Evolutionary conservation across 306 rosid species (phyloP).

Genomic region (Sesbania bispinosa): DNA sequence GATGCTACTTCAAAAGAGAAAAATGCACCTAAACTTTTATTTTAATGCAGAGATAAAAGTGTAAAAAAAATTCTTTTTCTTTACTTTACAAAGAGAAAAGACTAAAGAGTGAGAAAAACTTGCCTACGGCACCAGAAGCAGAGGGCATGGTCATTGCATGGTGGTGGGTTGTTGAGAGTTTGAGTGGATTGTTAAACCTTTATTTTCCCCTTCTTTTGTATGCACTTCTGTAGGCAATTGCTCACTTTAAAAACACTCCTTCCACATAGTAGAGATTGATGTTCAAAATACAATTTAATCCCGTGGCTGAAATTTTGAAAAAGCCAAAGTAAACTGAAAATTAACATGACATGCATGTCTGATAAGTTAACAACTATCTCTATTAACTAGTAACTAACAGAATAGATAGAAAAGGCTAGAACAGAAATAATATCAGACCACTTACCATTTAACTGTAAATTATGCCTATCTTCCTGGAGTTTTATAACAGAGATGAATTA

Average conservation of each 20-base stretch:
- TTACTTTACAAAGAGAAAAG: background rate
- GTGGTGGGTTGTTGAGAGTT: constrained; percentile 33
- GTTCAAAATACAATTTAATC: too few relatives aligned
- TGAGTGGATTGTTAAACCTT: constrained; percentile 11
- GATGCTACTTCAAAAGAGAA: background rate
- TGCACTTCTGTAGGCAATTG: too few relatives aligned
- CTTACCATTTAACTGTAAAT: constrained; percentile 5
- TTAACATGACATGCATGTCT: background rate
- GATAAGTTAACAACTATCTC: background rate
- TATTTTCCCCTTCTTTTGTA: too few relatives aligned
- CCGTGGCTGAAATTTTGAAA: too few relatives aligned
- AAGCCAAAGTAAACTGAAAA: too few relatives aligned
- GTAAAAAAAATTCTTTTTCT: background rate
- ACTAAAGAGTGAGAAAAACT: constrained; percentile 19
- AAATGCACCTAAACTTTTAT: too few relatives aligned
- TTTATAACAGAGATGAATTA: background rate
- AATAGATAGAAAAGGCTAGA: too few relatives aligned
- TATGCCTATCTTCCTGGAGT: constrained; percentile 44
- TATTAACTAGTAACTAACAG: background rate
- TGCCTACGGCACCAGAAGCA: constrained; percentile 61
- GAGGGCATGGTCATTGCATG: constrained; percentile 30
- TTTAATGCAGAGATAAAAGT: background rate
- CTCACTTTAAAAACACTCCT: too few relatives aligned
- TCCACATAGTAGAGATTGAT: too few relatives aligned
- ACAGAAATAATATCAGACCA: background rate